Evolutionary conservation across 1,284 basidiomycete genomes (phyloP).

Genomic region (Heterobasidion annosum): DNA sequence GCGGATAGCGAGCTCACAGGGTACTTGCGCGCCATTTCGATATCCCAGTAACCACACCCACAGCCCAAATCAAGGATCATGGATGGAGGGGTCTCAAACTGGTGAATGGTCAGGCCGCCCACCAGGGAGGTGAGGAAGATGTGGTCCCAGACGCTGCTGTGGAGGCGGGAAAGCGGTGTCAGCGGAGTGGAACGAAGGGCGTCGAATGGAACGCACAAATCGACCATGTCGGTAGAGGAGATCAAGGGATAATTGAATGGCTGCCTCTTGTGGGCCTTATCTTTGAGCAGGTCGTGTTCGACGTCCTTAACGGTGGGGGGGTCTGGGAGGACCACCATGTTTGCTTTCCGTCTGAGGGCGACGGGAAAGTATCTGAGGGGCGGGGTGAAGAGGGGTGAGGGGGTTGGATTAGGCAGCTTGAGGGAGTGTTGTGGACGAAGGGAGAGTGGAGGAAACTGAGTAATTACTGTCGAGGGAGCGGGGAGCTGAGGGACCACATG

Average conservation of each 20-base stretch:
- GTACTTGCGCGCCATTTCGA: constrained; percentile 60
- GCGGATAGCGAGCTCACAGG: constrained; percentile 29
- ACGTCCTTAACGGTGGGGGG: neutral
- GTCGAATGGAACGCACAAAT: constrained; percentile 5
- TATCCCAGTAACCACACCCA: constrained; percentile 69
- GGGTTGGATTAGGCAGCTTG: neutral
- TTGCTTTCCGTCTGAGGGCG: neutral
- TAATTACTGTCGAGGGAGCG: neutral
- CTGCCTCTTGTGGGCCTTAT: neutral
- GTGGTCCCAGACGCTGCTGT: constrained; percentile 62
- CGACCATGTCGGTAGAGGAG: constrained; percentile 5
- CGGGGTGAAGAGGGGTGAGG: neutral
- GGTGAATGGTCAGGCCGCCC: constrained; percentile 41
- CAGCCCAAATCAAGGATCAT: constrained; percentile 70
- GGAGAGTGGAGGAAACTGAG: neutral
- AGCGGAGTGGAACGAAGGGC: neutral
- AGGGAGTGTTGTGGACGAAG: neutral
- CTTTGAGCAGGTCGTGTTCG: neutral
- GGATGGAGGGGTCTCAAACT: constrained; percentile 39
- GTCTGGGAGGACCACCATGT: too few relatives aligned
- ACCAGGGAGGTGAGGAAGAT: constrained; percentile 46
- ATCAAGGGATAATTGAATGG: constrained; percentile 5
- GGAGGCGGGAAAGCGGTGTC: neutral
- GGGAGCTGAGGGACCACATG: neutral
- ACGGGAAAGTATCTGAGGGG: neutral